Evolutionary conservation across 2,329 filamentous ascomycete species (phyloP).

Genomic region (Colletotrichum gigasporum): DNA sequence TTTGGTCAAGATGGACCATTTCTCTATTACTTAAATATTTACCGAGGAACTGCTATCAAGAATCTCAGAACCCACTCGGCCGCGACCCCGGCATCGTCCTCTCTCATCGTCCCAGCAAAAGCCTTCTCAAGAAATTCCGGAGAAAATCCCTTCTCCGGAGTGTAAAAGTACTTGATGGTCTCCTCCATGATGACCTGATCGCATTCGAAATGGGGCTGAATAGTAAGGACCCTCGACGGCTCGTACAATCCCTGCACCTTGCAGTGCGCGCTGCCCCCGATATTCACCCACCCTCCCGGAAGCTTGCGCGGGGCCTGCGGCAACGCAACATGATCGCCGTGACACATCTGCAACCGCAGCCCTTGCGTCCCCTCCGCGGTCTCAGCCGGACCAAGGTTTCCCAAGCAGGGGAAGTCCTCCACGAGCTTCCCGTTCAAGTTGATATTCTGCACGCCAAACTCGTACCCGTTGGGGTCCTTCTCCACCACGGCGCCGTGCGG

Average conservation of each 20-base stretch:
- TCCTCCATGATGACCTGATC: conserved; percentile 49
- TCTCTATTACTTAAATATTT: not conserved
- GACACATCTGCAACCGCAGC: conserved; percentile 56
- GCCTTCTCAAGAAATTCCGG: not conserved
- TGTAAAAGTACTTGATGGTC: conserved; percentile 26
- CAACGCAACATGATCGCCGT: conserved; percentile 50
- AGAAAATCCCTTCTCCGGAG: conserved; percentile 15
- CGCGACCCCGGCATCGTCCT: not conserved
- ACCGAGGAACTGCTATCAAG: not conserved
- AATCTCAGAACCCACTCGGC: conserved; percentile 20
- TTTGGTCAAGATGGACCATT: too few relatives aligned
- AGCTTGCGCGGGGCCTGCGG: conserved; percentile 34
- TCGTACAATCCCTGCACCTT: conserved; percentile 54
- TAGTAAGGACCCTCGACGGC: conserved; percentile 48
- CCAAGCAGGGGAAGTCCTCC: conserved; percentile 49
- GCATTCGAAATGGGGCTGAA: conserved; percentile 61
- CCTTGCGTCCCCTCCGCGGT: conserved; percentile 14
- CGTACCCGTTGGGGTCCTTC: conserved; percentile 52
- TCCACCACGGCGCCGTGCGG: conserved; percentile 39
- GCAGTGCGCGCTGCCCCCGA: conserved; percentile 53
- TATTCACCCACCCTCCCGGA: conserved; percentile 48
- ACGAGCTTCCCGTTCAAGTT: conserved; percentile 50
- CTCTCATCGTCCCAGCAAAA: conserved; percentile 6
- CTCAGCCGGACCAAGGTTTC: conserved; percentile 10
- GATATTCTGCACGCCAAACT: conserved; percentile 53